Conservation (phyloP, 495 filamentous ascomycete genomes). For the Aspergillus nidulans region DNA sequence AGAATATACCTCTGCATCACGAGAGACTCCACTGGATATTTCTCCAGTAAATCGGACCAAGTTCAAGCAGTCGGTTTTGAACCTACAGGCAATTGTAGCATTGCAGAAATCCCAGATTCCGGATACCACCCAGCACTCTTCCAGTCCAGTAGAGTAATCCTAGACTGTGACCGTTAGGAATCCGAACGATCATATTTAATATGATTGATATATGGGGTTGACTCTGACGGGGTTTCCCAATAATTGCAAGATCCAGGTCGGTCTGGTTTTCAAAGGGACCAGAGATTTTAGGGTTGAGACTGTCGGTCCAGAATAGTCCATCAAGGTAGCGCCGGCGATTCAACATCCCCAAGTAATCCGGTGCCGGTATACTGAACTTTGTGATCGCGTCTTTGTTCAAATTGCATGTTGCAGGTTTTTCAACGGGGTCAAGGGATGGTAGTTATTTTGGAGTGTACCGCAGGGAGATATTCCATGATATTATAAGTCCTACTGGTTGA, state of each 20-base stretch:
- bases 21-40: conserved; percentile 19
- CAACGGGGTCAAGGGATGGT: conserved; percentile 1
- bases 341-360: conserved; percentile 9
- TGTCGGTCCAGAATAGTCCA: conserved; percentile 8
- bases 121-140: conserved; percentile 46
- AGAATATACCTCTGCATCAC: conserved; percentile 22
- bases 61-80: conserved; percentile 22
- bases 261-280: conserved; percentile 11
- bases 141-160: conserved; percentile 45
- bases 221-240: conserved; percentile 7
- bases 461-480: conserved; percentile 22
- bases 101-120: conserved; percentile 46
- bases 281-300: conserved; percentile 7
- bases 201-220: conserved; percentile 12
- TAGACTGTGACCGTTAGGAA: conserved; percentile 18
- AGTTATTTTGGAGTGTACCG: conserved; percentile 11
- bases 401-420: conserved; percentile 11
- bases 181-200: conserved; percentile 14
- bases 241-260: conserved; percentile 7
- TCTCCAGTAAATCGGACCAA: conserved; percentile 19
- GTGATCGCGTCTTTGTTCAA: conserved; percentile 14
- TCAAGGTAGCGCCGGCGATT: conserved; percentile 10
- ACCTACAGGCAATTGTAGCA: conserved; percentile 15
- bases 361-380: conserved; percentile 9
- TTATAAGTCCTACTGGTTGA: conserved; percentile 17